Base-by-base conservation (phyloP, 1,284 basidiomycete species). In the Ustilago loliicola region DNA sequence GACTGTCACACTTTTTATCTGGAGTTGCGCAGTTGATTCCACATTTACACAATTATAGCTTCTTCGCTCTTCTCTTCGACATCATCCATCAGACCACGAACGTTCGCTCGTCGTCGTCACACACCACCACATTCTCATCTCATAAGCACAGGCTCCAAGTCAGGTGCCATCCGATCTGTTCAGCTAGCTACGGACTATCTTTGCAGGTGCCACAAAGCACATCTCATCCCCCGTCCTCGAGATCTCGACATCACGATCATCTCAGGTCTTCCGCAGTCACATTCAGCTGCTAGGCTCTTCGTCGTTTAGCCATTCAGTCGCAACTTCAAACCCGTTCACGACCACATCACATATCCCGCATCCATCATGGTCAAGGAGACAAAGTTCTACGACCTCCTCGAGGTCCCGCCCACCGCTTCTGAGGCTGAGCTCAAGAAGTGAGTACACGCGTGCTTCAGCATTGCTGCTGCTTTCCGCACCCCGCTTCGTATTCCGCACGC, bases 341-440 rank as follows among this genome's bases (percentile, higher is more conserved):
- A 48, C 32, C 32, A 27, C 21, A 30, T 11, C 51, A 15, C 59
- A 66, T 53, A 61, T 25, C 36, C 29, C 15, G 52, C 21, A 55
- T 36, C 50, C 58, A 72, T 45, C 57, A 77, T 77, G 75, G 75
- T 77, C 53, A 77, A 77, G 64, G 75, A 77, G 61, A 73, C 75
- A 59, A 77, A 86, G 81, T 82, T 86, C 50, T 86, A 86, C 75
- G 85, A 86, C 66, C 75, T 86, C 48, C 81, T 86, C 42, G 85
- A 83, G 69, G 84, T 86, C 40, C 10, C 70, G 0, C 77, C 80
- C 15, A 62, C 64, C 23, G 81, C 79, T 11, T 79, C 79, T 29
- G 82, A 85, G 56, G 58, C 77, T 9, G 85, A 86, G 65, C 80
- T 86, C 51, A 86, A 85, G 55, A 86, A 86, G 83, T 84, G 68